Conservation (phyloP, 2,329 filamentous ascomycete species). For the Epichloe uncinata region DNA sequence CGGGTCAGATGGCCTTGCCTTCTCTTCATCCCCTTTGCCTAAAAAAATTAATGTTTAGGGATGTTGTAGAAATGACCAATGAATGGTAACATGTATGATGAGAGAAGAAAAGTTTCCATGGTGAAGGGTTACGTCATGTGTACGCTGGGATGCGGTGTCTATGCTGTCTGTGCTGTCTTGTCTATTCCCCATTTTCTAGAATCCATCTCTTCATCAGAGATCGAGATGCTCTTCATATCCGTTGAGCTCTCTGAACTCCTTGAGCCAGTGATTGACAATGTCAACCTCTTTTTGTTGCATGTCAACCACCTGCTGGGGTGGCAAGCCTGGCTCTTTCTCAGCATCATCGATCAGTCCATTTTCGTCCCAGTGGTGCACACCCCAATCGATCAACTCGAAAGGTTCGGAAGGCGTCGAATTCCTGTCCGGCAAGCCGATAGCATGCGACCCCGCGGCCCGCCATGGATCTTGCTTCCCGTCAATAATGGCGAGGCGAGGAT, state of each 20-base stretch:
- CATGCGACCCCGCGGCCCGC: conserved; percentile 60
- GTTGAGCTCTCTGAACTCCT: conserved; percentile 29
- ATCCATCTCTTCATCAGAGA: not conserved
- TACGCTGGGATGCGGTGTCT: not conserved
- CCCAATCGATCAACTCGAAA: conserved; percentile 58
- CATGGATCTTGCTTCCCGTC: conserved; percentile 73
- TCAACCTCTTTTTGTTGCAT: conserved; percentile 43
- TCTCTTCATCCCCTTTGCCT: no score
- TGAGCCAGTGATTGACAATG: conserved; percentile 56
- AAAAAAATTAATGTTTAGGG: no score
- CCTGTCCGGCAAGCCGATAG: conserved; percentile 43
- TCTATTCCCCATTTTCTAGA: not conserved
- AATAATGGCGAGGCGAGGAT: conserved; percentile 60
- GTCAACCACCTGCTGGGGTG: conserved; percentile 43
- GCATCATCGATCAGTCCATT: conserved; percentile 42
- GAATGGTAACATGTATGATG: no score
- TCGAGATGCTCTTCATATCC: not conserved
- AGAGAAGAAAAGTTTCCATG: no score
- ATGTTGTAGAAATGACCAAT: no score
- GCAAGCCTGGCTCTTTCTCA: conserved; percentile 43
- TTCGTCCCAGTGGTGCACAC: conserved; percentile 73
- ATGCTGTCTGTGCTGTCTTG: not conserved
- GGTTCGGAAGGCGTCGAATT: conserved; percentile 52
- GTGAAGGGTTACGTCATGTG: no score
- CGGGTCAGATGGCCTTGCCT: conserved; percentile 23